Evolutionary conservation across 306 rosid species (phyloP).

Genomic region (Acacia acuminata): DNA sequence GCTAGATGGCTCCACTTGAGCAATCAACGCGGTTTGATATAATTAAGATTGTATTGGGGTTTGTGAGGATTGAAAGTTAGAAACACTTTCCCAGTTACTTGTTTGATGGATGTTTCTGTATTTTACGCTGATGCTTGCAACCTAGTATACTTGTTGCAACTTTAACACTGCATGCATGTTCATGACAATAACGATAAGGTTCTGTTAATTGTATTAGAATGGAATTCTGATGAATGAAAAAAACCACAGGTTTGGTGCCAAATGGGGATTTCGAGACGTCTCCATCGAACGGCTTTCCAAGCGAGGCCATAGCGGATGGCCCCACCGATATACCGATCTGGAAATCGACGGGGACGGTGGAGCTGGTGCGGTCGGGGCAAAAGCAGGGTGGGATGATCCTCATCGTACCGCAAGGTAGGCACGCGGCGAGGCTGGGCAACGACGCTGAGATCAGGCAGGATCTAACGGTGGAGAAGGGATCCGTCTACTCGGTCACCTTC

Average conservation of each 20-base stretch:
- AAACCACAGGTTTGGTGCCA: conserved; percentile 54
- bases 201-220: background rate
- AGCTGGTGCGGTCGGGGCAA: conserved; percentile 74
- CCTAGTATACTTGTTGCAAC: background rate
- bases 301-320: conserved; percentile 49
- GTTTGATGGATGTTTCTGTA: background rate
- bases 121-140: background rate
- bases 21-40: background rate
- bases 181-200: no score
- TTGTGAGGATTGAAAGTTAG: no score
- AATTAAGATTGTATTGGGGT: background rate
- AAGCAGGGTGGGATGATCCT: conserved; percentile 99
- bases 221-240: background rate
- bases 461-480: conserved; percentile 73
- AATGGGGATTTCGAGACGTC: conserved; percentile 82
- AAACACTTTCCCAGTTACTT: no score
- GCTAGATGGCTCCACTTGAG: background rate
- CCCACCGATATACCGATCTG: conserved; percentile 63
- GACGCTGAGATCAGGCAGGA: conserved; percentile 93
- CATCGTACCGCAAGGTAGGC: conserved; percentile 86
- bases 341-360: conserved; percentile 83
- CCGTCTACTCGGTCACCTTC: conserved; percentile 75
- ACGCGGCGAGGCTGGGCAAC: conserved; percentile 85
- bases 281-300: conserved; percentile 79
- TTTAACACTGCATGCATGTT: no score